phyloP scores from a whole-genome alignment of 257 asterid species.

The Hygrophila difformis region DNA sequence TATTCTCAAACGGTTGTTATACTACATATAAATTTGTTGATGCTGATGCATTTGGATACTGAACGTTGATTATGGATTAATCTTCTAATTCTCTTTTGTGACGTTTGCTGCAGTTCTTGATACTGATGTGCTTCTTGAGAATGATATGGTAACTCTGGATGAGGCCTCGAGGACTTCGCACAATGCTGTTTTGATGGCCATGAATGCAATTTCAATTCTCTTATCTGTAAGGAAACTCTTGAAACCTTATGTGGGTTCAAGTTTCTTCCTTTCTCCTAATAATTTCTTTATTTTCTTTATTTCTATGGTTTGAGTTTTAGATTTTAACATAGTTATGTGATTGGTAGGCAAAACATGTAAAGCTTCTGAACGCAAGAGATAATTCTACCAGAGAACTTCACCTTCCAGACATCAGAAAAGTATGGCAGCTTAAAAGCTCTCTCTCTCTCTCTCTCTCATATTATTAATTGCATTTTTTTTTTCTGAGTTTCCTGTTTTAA shows the following conservation, averaged over 20 bases:
- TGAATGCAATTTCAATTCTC: conserved; percentile 70
- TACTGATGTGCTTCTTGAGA: conserved; percentile 77
- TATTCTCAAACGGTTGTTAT: too few species aligned
- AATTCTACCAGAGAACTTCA: conserved; percentile 42
- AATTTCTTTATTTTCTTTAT: conserved; percentile 5
- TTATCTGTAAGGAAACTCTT: conserved; percentile 48
- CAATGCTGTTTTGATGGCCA: conserved; percentile 84
- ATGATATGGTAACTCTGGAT: conserved; percentile 84
- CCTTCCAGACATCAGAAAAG: conserved; percentile 50
- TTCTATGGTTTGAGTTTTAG: conserved; percentile 9
- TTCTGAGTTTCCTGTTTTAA: too few species aligned
- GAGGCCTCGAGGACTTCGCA: conserved; percentile 81
- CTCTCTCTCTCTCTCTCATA: too few species aligned
- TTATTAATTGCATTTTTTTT: too few species aligned
- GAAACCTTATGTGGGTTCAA: conserved; percentile 15
- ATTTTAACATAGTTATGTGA: conserved; percentile 6
- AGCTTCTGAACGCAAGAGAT: conserved; percentile 40
- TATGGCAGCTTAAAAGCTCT: conserved; percentile 23
- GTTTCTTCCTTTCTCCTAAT: conserved; percentile 9
- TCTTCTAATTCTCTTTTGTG: conserved; percentile 29
- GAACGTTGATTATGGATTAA: conserved; percentile 34
- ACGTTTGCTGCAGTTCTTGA: conserved; percentile 66
- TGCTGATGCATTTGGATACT: conserved; percentile 35
- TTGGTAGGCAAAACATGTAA: conserved; percentile 57
- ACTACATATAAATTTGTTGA: conserved; percentile 17